A percentile compares a stretch with the other conserved stretches of the same genome.
These are phyloP conservation scores for Neonectria magnoliae DNA, from an alignment of 2,329 filamentous ascomycete species.

Conservation along the genomic window DNA sequence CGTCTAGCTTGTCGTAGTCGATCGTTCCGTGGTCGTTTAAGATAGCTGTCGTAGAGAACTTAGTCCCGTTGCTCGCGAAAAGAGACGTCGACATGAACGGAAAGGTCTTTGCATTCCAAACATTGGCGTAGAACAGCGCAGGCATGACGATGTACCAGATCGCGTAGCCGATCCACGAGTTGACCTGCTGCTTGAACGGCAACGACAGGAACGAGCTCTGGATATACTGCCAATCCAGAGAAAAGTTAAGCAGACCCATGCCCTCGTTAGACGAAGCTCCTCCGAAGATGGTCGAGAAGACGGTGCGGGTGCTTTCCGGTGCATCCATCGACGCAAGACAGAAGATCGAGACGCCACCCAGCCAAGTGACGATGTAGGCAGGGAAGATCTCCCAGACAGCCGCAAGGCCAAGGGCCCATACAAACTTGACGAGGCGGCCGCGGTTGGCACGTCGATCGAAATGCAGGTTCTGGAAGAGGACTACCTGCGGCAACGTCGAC, in stretches of 20 bases:
- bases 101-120: constrained; percentile 49
- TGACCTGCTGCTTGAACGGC: constrained; percentile 51
- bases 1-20: constrained; percentile 40
- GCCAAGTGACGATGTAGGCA: constrained; percentile 55
- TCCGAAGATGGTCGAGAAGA: constrained; percentile 48
- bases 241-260: constrained; percentile 53
- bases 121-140: constrained; percentile 53
- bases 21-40: constrained; percentile 38
- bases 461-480: constrained; percentile 48
- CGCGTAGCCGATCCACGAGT: constrained; percentile 50
- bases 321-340: constrained; percentile 57
- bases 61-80: constrained; percentile 41
- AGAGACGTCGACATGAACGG: constrained; percentile 47
- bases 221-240: constrained; percentile 58
- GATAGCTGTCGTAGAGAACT: constrained; percentile 34
- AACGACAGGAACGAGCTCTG: constrained; percentile 48
- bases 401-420: constrained; percentile 43
- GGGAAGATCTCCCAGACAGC: constrained; percentile 59
- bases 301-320: constrained; percentile 31
- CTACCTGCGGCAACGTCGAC: constrained; percentile 45
- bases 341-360: constrained; percentile 54
- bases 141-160: constrained; percentile 49
- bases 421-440: constrained; percentile 44
- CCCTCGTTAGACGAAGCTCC: constrained; percentile 53
- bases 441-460: constrained; percentile 42